These are phyloP conservation scores for Neopestalotiopsis clavispora DNA, from an alignment of 2,329 filamentous ascomycete genomes.

Conservation along the genomic window DNA sequence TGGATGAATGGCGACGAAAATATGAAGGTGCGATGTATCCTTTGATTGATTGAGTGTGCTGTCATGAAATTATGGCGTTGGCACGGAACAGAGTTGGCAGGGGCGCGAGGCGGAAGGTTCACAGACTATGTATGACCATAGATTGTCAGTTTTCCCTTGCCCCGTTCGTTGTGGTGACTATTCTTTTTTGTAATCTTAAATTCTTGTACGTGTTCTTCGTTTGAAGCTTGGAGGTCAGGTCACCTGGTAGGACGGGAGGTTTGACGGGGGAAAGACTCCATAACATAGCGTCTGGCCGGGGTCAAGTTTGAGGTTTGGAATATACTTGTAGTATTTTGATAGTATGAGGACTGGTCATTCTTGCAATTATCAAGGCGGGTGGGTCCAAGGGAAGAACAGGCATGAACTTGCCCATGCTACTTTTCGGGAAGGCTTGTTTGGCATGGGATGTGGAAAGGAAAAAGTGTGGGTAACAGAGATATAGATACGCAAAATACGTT, in stretches of 20 bases:
- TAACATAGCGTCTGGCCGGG: not conserved
- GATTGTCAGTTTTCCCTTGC: not conserved
- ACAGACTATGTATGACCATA: conserved; percentile 8
- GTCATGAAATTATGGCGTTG: not conserved
- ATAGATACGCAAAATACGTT: not conserved
- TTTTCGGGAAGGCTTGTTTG: not conserved
- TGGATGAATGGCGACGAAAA: not conserved
- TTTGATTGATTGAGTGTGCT: not conserved
- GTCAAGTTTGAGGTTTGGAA: not conserved
- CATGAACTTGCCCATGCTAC: not conserved
- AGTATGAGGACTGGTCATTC: not conserved
- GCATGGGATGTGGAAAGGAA: conserved; percentile 1
- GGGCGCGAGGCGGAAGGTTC: conserved; percentile 9
- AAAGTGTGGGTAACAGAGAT: conserved; percentile 12
- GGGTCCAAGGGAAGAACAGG: not conserved
- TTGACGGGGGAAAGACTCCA: not conserved
- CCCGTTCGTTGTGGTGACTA: not conserved
- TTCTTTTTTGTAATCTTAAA: not conserved
- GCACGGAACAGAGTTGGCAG: not conserved
- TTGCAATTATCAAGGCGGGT: not conserved
- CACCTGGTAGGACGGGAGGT: not conserved
- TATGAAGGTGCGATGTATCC: not conserved
- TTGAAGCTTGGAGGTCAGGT: not conserved
- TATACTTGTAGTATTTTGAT: not conserved
- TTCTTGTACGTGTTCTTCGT: not conserved